Percentiles rank a stretch among this genome's conserved stretches.
Evolutionary conservation across 108 stramenopile genomes (phyloP).

Genomic region (Schizochytrium sp.): DNA sequence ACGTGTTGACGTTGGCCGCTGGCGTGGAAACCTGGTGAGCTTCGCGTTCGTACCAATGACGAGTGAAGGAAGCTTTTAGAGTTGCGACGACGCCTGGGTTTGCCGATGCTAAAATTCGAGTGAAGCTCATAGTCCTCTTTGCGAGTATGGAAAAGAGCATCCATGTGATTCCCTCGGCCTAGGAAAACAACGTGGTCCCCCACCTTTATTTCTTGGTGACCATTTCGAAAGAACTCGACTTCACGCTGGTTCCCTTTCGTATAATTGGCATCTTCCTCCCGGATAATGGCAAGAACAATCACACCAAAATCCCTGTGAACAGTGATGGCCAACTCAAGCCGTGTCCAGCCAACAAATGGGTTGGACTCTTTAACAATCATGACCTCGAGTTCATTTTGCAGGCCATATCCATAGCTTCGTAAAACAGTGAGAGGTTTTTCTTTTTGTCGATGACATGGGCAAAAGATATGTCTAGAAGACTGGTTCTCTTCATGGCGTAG

Average conservation of each 20-base stretch:
- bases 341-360: conserved; percentile 1
- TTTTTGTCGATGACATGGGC: neutral
- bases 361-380: neutral
- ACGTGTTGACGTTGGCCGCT: too few relatives aligned
- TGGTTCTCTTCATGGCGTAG: neutral
- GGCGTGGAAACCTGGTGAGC: too few relatives aligned
- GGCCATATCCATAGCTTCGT: neutral
- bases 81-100: neutral
- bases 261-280: neutral
- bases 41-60: neutral
- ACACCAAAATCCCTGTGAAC: neutral
- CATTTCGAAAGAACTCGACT: conserved; percentile 1
- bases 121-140: conserved; percentile 24
- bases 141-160: conserved; percentile 16
- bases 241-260: neutral
- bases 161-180: neutral
- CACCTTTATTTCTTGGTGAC: neutral
- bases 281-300: conserved; percentile 10
- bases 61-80: neutral
- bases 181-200: conserved; percentile 37
- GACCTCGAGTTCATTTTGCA: conserved; percentile 42
- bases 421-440: neutral
- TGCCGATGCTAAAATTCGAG: neutral
- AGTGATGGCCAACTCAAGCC: conserved; percentile 10
- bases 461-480: neutral